Evolutionary conservation across 805 yeast species (phyloP).

Genomic region (Clavispora carvajalis): DNA sequence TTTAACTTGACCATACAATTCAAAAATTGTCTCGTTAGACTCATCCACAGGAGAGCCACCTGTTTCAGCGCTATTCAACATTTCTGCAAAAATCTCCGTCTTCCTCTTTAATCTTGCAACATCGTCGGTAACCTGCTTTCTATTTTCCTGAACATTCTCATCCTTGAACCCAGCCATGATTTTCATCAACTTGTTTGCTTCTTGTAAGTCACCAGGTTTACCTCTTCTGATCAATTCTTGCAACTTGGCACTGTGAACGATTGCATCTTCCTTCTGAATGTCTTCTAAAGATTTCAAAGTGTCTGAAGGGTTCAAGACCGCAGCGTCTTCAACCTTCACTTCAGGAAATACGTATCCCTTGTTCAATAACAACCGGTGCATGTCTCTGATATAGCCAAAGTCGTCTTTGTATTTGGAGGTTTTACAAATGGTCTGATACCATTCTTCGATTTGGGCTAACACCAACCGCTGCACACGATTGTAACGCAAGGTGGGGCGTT

Average conservation of each 20-base stretch:
- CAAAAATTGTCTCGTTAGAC: constrained; percentile 69
- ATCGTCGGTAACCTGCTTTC: constrained; percentile 77
- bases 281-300: constrained; percentile 84
- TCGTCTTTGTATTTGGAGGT: constrained; percentile 89
- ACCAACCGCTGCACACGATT: constrained; percentile 78
- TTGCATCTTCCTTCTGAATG: constrained; percentile 83
- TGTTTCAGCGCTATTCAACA: constrained; percentile 54
- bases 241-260: constrained; percentile 90
- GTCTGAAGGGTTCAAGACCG: constrained; percentile 88
- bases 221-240: constrained; percentile 96
- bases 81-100: constrained; percentile 80
- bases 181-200: constrained; percentile 95
- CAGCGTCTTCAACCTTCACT: constrained; percentile 82
- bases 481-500: constrained; percentile 83
- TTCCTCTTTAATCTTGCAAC: constrained; percentile 78
- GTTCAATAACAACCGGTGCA: constrained; percentile 84
- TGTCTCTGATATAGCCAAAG: constrained; percentile 85
- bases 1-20: constrained; percentile 72
- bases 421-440: constrained; percentile 93
- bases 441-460: constrained; percentile 88
- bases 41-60: constrained; percentile 37
- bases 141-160: constrained; percentile 68
- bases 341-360: constrained; percentile 95
- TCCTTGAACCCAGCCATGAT: constrained; percentile 97
- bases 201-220: constrained; percentile 89